phyloP scores from a whole-genome alignment of 495 filamentous ascomycete species.

The Hyaloscypha bicolor region DNA sequence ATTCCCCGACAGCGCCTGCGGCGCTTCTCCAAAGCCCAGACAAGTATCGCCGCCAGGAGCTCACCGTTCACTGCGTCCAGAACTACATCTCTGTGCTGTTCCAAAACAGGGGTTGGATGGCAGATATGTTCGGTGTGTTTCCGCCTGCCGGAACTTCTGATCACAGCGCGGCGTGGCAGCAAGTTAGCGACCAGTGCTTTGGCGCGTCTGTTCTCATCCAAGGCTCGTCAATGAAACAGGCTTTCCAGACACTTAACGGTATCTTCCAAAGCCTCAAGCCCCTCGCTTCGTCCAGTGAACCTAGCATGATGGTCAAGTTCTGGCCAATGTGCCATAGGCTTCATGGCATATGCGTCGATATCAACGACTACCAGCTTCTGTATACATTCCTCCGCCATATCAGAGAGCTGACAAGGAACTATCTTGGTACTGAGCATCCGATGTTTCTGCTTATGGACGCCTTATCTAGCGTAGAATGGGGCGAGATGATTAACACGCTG shows the following conservation, averaged over 20 bases:
- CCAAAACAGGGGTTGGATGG: neutral
- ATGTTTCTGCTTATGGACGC: too few relatives aligned
- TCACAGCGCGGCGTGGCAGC: conserved; percentile 1
- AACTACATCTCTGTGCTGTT: neutral
- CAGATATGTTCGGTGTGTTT: conserved; percentile 1
- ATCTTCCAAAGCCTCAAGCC: neutral
- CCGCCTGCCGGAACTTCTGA: neutral
- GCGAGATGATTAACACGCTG: neutral
- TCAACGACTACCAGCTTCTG: neutral
- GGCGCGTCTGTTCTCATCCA: neutral
- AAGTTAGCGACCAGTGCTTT: neutral
- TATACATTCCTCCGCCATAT: neutral
- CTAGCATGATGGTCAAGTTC: conserved; percentile 13
- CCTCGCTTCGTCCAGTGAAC: neutral
- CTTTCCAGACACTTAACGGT: too few relatives aligned
- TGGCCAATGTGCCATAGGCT: conserved; percentile 7
- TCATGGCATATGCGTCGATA: neutral
- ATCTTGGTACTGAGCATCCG: too few relatives aligned
- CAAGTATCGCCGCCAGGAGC: neutral
- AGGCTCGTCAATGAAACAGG: neutral
- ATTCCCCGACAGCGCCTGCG: too few relatives aligned
- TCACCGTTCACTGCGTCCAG: neutral
- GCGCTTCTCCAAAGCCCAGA: neutral
- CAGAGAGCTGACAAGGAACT: neutral
- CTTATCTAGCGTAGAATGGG: neutral